These are phyloP conservation scores for Calonectria montana DNA, from an alignment of 2,329 filamentous ascomycete species.

Conservation along the genomic window DNA sequence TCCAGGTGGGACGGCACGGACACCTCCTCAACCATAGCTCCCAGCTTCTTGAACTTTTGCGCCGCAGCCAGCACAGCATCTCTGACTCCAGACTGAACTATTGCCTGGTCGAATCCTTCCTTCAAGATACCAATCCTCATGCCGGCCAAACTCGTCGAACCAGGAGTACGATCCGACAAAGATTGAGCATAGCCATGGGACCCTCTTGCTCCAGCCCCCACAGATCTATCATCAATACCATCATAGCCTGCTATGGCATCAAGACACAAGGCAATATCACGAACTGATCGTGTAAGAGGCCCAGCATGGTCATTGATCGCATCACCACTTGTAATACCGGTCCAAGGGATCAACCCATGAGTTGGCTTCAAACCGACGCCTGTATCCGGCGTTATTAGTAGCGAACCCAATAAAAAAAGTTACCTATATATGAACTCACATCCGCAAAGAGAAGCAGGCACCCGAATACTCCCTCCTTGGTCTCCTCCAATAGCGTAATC, in stretches of 20 bases:
- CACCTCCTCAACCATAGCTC: conserved; percentile 61
- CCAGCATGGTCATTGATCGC: conserved; percentile 63
- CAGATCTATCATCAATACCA: conserved; percentile 58
- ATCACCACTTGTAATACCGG: conserved; percentile 60
- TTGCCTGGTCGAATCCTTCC: conserved; percentile 56
- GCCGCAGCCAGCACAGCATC: conserved; percentile 55
- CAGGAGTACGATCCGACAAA: not conserved
- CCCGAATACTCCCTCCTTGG: conserved; percentile 59
- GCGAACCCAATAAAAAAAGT: no score
- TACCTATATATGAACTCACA: conserved; percentile 24
- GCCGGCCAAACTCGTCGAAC: conserved; percentile 28
- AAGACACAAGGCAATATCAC: conserved; percentile 55
- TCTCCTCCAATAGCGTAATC: conserved; percentile 61
- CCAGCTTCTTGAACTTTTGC: conserved; percentile 54
- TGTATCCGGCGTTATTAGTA: not conserved
- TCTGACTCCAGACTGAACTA: conserved; percentile 53
- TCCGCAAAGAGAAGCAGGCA: conserved; percentile 55
- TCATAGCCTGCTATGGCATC: conserved; percentile 61
- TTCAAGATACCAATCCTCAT: conserved; percentile 56
- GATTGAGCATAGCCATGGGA: conserved; percentile 34
- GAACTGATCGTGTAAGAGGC: conserved; percentile 53
- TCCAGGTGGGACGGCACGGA: conserved; percentile 61
- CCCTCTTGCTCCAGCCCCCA: conserved; percentile 46
- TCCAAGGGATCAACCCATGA: conserved; percentile 62
- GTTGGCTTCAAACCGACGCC: conserved; percentile 63